phyloP scores from a whole-genome alignment of 352 stramenopile genomes.

The Globisporangium nagaii region DNA sequence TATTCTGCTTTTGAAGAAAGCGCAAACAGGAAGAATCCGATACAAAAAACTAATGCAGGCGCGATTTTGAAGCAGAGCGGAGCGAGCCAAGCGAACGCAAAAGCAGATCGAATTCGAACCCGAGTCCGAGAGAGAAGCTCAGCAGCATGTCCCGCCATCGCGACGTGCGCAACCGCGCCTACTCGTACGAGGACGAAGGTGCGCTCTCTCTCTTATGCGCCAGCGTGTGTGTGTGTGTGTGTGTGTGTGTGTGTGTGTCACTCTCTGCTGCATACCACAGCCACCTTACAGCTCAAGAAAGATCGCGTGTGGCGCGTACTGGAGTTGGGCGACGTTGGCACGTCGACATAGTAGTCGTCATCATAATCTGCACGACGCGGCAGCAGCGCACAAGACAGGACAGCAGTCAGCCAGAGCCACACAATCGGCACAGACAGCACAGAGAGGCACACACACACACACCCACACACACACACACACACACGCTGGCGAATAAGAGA shows the following conservation, averaged over 20 bases:
- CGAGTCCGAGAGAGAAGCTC: background rate
- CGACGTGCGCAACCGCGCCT: conserved; percentile 83
- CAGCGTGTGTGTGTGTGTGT: background rate
- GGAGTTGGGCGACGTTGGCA: conserved; percentile 51
- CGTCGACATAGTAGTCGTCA: conserved; percentile 61
- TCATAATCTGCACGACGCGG: conserved; percentile 49
- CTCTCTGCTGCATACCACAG: background rate
- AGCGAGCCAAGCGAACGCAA: background rate
- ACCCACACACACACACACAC: too few relatives aligned
- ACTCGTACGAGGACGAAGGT: conserved; percentile 88
- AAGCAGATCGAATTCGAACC: background rate
- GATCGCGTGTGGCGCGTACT: conserved; percentile 26
- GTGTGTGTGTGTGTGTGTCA: too few relatives aligned
- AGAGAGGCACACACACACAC: too few relatives aligned
- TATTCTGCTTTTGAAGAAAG: too few relatives aligned
- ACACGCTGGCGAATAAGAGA: too few relatives aligned
- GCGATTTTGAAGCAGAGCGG: conserved; percentile 4
- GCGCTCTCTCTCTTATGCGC: background rate
- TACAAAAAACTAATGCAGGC: too few relatives aligned
- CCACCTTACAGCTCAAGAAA: background rate
- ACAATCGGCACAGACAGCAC: background rate
- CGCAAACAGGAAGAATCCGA: too few relatives aligned
- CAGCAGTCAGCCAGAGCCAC: too few relatives aligned
- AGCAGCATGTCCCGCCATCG: conserved; percentile 74
- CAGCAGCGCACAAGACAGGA: background rate